A percentile compares a stretch with the other conserved stretches of the same genome.
Conservation (phyloP, 2,329 filamentous ascomycete species). For the Trichoderma semiorbis region DNA sequence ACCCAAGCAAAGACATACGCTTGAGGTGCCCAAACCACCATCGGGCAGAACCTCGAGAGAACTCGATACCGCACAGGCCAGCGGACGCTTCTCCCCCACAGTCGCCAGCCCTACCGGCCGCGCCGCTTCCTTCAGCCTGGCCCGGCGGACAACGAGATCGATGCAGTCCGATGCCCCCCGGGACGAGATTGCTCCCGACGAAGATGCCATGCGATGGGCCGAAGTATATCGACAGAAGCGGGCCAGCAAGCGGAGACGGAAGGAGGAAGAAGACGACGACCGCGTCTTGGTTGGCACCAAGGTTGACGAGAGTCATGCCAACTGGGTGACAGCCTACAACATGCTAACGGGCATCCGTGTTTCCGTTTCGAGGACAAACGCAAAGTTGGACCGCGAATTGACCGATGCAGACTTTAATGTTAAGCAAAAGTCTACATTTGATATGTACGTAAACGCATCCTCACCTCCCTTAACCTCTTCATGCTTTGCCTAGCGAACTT, state of each 20-base stretch:
- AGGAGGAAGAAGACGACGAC: constrained; percentile 88
- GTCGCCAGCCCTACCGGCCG: constrained; percentile 56
- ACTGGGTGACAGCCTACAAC: constrained; percentile 98
- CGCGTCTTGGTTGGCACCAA: constrained; percentile 94
- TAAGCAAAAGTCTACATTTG: constrained; percentile 97
- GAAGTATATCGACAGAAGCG: constrained; percentile 90
- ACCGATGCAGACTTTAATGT: constrained; percentile 90
- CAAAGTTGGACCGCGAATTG: constrained; percentile 87
- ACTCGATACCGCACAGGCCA: constrained; percentile 62
- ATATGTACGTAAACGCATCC: constrained; percentile 64
- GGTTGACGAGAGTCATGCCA: constrained; percentile 94
- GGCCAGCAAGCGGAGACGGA: constrained; percentile 77
- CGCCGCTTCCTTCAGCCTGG: constrained; percentile 79
- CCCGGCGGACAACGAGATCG: constrained; percentile 75
- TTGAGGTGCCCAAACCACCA: constrained; percentile 77
- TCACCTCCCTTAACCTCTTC: neutral
- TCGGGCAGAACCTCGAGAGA: constrained; percentile 66
- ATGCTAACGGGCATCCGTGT: constrained; percentile 99
- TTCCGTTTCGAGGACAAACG: constrained; percentile 91
- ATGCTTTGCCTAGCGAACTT: neutral
- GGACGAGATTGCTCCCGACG: constrained; percentile 81
- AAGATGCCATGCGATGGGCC: constrained; percentile 87
- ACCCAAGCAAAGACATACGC: constrained; percentile 78
- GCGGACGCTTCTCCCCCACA: constrained; percentile 76
- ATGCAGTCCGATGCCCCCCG: constrained; percentile 79